Evolutionary conservation across 2,329 filamentous ascomycete species (phyloP).

Genomic region (Huntiella omanensis): DNA sequence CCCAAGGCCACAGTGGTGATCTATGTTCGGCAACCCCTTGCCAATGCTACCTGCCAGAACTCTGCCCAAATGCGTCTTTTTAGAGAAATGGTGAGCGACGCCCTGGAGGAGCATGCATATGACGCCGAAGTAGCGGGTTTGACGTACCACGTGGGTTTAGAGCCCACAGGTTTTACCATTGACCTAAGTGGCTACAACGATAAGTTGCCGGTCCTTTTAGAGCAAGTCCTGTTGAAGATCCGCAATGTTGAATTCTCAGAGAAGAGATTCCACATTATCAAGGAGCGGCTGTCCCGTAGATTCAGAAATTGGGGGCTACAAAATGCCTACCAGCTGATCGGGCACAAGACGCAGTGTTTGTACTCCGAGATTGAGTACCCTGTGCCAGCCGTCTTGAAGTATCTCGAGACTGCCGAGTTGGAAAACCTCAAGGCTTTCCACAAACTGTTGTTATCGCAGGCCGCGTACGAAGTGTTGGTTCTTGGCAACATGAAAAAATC

Average conservation of each 20-base stretch:
- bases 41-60: slow-evolving; percentile 62
- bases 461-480: slow-evolving; percentile 72
- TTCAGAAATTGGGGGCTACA: slow-evolving; percentile 78
- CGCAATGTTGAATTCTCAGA: slow-evolving; percentile 65
- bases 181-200: slow-evolving; percentile 87
- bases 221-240: slow-evolving; percentile 73
- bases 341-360: slow-evolving; percentile 65
- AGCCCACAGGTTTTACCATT: slow-evolving; percentile 55
- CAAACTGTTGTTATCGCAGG: slow-evolving; percentile 60
- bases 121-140: slow-evolving; percentile 86
- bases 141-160: slow-evolving; percentile 59
- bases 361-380: slow-evolving; percentile 59
- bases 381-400: slow-evolving; percentile 60
- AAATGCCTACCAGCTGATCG: slow-evolving; percentile 77
- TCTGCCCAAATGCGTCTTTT: slow-evolving; percentile 63
- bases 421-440: slow-evolving; percentile 62
- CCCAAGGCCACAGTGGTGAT: slow-evolving; percentile 80
- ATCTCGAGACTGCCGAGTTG: slow-evolving; percentile 54
- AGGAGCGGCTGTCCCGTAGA: slow-evolving; percentile 58
- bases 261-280: slow-evolving; percentile 82
- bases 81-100: slow-evolving; percentile 72
- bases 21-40: slow-evolving; percentile 59
- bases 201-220: slow-evolving; percentile 75
- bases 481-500: slow-evolving; percentile 92
- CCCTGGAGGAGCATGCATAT: slow-evolving; percentile 82